Evolutionary conservation across 352 stramenopile genomes (phyloP), one percentile per base, ranked within the genome.

Genomic region (Blastocystis sp.): DNA sequence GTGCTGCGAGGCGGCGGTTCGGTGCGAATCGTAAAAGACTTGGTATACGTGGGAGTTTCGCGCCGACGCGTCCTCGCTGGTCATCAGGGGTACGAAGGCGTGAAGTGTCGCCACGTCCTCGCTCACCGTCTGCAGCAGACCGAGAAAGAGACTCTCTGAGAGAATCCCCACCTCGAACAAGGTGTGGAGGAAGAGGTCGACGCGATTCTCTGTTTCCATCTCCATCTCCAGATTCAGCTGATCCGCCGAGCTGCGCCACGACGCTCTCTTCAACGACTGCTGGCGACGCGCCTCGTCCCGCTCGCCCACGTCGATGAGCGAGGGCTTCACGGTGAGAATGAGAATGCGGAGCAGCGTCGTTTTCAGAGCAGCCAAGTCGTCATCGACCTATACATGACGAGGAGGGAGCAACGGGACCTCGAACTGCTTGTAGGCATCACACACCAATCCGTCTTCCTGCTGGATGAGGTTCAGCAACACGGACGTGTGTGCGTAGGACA

Each of bases 291-390:
- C 67, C 7, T 38, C 49, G 18, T 21, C 7, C 11, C 67, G 44
- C 34, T 57, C 67, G 14, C 57, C 34, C 29, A 40, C 7, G 32
- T 8, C 44, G 42, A 78, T 38, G 44, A 29, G 32, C 1, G 49
- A 38, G 24, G 67, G 67, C 40, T 40, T 29, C 8, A 78, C 44
- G 44, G 67, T 61, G 24, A 78, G 67, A 11, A 78, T 34, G 36
- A 78, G 67, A 27, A 78, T 59, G 0, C 67, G 67, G 3, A 78
- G 67, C 4, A 78, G 67, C 7, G 44, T 21, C 4, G 27, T 53
- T 27, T 78, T 78, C 40, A 78, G 67, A 0, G 24, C 67, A n/a
- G 40, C 67, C 11, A 78, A 40, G 38, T 78, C 36, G 67, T 78
- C 67, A 21, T 59, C 24, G 2, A 6, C 21, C 67, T 69, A 69